Evolutionary conservation across 345 rosid genomes (phyloP).

Genomic region (Murraya paniculata): DNA sequence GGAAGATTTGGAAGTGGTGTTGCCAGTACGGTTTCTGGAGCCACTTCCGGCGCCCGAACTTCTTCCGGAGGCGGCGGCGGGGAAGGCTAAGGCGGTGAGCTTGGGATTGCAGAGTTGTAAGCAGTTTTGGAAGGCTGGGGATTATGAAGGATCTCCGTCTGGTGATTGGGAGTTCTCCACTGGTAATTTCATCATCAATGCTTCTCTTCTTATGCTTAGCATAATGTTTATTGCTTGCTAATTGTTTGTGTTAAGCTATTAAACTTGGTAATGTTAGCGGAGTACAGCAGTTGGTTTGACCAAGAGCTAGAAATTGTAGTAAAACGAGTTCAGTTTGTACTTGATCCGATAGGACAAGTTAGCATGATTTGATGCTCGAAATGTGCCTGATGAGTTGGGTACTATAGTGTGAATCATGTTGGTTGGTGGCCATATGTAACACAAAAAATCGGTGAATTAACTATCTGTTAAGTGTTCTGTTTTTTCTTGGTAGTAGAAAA

Average conservation of each 20-base stretch:
- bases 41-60: constrained; percentile 31
- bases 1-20: constrained; percentile 26
- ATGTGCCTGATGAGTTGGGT: not conserved
- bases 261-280: not conserved
- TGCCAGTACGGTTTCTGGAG: constrained; percentile 50
- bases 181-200: constrained; percentile 33
- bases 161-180: constrained; percentile 46
- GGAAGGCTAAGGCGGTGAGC: constrained; percentile 10
- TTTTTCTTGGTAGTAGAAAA: not conserved
- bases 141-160: constrained; percentile 54
- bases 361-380: not conserved
- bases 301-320: not conserved
- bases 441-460: not conserved
- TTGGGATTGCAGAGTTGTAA: constrained; percentile 30
- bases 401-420: not conserved
- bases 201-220: not conserved
- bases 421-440: not conserved
- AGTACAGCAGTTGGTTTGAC: not conserved
- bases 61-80: constrained; percentile 4
- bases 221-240: not conserved
- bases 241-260: not conserved
- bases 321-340: not conserved
- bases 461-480: not conserved
- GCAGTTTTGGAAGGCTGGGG: constrained; percentile 98
- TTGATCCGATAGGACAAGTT: not conserved